Evolutionary conservation across 768 basidiomycete genomes (phyloP), one percentile per base, ranked within the genome.

Genomic region (Tricholoma sp.): DNA sequence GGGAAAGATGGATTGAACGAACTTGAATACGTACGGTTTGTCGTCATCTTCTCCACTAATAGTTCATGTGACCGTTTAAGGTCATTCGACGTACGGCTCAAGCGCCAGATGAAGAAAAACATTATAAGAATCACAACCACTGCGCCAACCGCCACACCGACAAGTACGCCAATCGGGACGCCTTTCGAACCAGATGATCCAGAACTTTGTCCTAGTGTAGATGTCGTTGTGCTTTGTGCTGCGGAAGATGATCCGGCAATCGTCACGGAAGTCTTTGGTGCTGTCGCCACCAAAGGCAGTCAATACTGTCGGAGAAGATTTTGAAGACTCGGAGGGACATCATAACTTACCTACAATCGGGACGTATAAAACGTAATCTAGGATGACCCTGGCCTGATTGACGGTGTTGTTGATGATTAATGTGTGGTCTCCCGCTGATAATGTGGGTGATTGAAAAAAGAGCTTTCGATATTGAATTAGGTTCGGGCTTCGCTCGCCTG

Each of bases 331-430:
- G n/a, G 10, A 46, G 2, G 14, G 43, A 34, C 11, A n/a, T n/a
- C 58, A 5, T 37, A 16, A 16, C 35, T 55, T 34, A 60, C 56
- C 47, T 19, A 51, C 50, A 31, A 31, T 54, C 24, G 45, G 46
- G 5, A 24, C 50, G 21, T 65, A 58, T 45, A 57, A 27, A 21
- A 70, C 54, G 45, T 61, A 66, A 53, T 70, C 69, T 18, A 70
- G 56, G 59, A 63, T 66, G 10, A 66, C 55, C 3, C 62, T 51
- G 34, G 59, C 59, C 14, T 61, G 51, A 1, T 55, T 51, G 7
- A 59, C 22, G 11, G 56, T 56, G 29, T 63, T 54, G 4, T 64
- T 64, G 50, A 70, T 63, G 16, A 59, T 56, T 21, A 70, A 55
- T 3, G 62, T 64, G 32, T 70, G 69, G 12, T 56, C 50, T 12